These are phyloP conservation scores for Talaromyces sp. DNA, from an alignment of 2,329 filamentous ascomycete genomes.

Conservation along the genomic window DNA sequence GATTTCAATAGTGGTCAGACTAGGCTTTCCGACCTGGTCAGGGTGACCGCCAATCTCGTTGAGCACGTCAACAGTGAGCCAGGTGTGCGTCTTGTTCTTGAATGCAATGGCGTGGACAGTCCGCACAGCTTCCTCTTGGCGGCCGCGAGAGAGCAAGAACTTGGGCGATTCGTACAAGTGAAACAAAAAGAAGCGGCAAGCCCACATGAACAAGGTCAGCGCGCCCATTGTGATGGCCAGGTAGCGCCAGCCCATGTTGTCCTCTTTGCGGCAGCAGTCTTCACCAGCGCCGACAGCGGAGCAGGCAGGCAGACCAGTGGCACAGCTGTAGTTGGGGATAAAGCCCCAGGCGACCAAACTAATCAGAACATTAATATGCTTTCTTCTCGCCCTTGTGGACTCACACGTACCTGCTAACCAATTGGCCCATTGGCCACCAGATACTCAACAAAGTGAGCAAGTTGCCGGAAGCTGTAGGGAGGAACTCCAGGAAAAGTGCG, in stretches of 20 bases:
- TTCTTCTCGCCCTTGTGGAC: neutral
- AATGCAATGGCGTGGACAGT: conserved; percentile 73
- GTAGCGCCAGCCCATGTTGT: conserved; percentile 70
- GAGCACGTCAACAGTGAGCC: conserved; percentile 68
- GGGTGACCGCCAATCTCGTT: conserved; percentile 49
- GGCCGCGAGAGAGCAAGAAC: conserved; percentile 69
- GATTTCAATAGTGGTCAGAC: conserved; percentile 43
- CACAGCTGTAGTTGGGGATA: conserved; percentile 61
- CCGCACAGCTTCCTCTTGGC: conserved; percentile 71
- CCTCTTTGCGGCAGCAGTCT: conserved; percentile 42
- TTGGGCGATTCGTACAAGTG: conserved; percentile 81
- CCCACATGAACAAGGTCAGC: conserved; percentile 70
- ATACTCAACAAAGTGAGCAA: conserved; percentile 75
- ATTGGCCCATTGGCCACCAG: conserved; percentile 81
- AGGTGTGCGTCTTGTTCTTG: conserved; percentile 63
- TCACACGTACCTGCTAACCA: conserved; percentile 51
- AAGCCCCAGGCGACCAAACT: conserved; percentile 65
- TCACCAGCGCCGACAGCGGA: conserved; percentile 19
- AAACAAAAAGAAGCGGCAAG: conserved; percentile 73
- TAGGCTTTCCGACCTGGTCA: conserved; percentile 34
- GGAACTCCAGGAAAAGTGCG: conserved; percentile 75
- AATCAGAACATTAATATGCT: neutral
- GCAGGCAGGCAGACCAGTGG: conserved; percentile 26
- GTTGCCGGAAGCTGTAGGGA: conserved; percentile 68
- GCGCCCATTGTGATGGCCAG: conserved; percentile 67